Base-by-base conservation (phyloP, 352 stramenopile genomes). In the Globisporangium alternatum region DNA sequence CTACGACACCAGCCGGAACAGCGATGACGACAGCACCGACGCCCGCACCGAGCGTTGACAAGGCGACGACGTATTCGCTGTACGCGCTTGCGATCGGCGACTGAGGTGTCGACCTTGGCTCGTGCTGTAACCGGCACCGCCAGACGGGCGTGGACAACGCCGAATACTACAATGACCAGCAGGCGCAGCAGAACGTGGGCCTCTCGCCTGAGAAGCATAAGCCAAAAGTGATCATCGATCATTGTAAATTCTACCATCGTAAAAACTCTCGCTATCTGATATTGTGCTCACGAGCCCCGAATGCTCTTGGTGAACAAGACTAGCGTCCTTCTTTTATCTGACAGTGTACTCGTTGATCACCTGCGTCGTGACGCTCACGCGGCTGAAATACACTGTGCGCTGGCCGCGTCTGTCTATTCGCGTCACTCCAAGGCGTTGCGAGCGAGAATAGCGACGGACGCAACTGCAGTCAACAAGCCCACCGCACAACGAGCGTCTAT, bases 121-220 rank as follows among this genome's bases (percentile, higher is more conserved):
- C 83, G 44, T 92, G 83, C 69, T 92, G 83, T 61, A 88, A 88
- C 31, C 74, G 83, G 6, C 89, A 91, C 53, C 80, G 78, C 25
- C 76, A 87, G 55, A 89, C 80, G 0, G 78, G 79, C 8, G 75
- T 65, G 1, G 74, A 74, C 49, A 88, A 79, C 43, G 70, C 56
- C 5, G 76, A 81, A 63, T 91, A 89, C 68, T 86, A 88, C 64
- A 88, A 89, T 21, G 83, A 92, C 63, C 81, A 86, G 22, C 79
- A 90, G 53, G 81, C 83, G 15, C 83, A 92, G 60, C 48, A 69
- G 33, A 88, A 88, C 53, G 77, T 92, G 0, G 54, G 68, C 0
- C 65, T 88, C n/a, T 90, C 83, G n/a, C 75, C 83, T 9, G 75
- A 74, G 33, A 76, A 78, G 31, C 64, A 90, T 43, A 78, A 83